Percentiles rank a stretch among this genome's conserved stretches.
These are phyloP conservation scores for Alternaria angustiovoidea DNA, from an alignment of 2,329 filamentous ascomycete species.

Conservation along the genomic window DNA sequence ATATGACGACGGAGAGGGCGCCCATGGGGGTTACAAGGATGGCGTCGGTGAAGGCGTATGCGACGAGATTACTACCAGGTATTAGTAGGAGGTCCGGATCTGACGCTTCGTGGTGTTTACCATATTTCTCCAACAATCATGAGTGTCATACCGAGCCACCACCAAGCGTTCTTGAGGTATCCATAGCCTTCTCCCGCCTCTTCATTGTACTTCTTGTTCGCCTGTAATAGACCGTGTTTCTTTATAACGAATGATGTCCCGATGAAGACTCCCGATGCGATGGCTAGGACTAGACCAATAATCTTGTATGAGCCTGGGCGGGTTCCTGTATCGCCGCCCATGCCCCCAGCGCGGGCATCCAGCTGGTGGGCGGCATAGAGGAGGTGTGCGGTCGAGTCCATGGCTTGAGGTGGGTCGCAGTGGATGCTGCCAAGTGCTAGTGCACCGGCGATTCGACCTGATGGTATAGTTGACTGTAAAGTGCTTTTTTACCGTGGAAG, in stretches of 20 bases:
- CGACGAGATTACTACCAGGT: constrained; percentile 78
- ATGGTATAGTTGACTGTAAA: constrained; percentile 9
- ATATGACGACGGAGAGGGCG: constrained; percentile 90
- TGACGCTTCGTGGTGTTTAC: constrained; percentile 1
- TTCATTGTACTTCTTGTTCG: constrained; percentile 96
- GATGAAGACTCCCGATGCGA: constrained; percentile 90
- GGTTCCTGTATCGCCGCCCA: constrained; percentile 35
- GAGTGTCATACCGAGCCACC: constrained; percentile 95
- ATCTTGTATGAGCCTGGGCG: constrained; percentile 76
- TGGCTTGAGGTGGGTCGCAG: constrained; percentile 37
- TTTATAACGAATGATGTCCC: constrained; percentile 95
- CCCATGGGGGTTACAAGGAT: constrained; percentile 94
- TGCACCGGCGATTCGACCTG: constrained; percentile 21
- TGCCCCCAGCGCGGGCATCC: constrained; percentile 55
- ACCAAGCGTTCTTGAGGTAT: constrained; percentile 92
- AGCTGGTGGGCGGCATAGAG: constrained; percentile 54
- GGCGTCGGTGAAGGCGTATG: constrained; percentile 95
- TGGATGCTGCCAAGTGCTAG: constrained; percentile 22
- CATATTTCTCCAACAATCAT: constrained; percentile 96
- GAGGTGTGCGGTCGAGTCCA: constrained; percentile 54
- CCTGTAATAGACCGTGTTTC: constrained; percentile 87
- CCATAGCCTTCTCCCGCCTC: constrained; percentile 96
- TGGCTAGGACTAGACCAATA: constrained; percentile 84
- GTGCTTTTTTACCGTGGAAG: constrained; percentile 17
- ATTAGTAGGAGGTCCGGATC: constrained; percentile 49